A percentile compares a stretch with the other conserved stretches of the same genome.
phyloP scores from a whole-genome alignment of 192 early-diverging fungal genomes.

The Geranomyces variabilis region DNA sequence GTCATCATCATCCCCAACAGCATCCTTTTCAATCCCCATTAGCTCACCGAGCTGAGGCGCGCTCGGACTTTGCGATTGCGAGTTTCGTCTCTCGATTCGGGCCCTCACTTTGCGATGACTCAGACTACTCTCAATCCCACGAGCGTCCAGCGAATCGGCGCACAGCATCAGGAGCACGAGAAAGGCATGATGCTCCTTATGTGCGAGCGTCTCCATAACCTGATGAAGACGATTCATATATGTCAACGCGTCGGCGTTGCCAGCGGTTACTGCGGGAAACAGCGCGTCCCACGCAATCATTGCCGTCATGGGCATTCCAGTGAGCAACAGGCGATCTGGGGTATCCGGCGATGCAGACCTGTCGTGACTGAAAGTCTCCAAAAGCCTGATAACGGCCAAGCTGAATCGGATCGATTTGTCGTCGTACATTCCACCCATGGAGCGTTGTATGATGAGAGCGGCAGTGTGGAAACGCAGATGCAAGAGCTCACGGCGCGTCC shows the following conservation, averaged over 20 bases:
- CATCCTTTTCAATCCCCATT: too few species aligned
- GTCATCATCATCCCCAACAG: too few species aligned
- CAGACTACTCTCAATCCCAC: not conserved
- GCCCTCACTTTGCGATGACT: not conserved
- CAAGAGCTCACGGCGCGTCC: not conserved
- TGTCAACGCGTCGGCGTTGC: not conserved
- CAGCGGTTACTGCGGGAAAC: not conserved
- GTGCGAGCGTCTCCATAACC: not conserved
- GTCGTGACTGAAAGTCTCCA: not conserved
- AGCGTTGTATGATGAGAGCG: not conserved
- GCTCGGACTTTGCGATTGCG: not conserved
- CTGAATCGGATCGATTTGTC: not conserved
- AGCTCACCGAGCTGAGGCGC: not conserved
- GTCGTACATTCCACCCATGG: not conserved
- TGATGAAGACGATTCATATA: not conserved
- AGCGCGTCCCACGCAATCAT: conserved; percentile 8
- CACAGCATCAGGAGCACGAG: not conserved
- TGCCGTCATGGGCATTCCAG: conserved; percentile 5
- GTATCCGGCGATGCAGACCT: not conserved
- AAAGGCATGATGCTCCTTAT: not conserved
- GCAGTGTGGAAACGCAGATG: conserved; percentile 11
- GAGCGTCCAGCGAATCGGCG: not conserved
- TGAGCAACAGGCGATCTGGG: not conserved
- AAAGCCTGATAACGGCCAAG: not conserved
- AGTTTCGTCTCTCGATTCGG: not conserved